phyloP scores from a whole-genome alignment of 2,329 filamentous ascomycete genomes.

The Colletotrichum sp. region DNA sequence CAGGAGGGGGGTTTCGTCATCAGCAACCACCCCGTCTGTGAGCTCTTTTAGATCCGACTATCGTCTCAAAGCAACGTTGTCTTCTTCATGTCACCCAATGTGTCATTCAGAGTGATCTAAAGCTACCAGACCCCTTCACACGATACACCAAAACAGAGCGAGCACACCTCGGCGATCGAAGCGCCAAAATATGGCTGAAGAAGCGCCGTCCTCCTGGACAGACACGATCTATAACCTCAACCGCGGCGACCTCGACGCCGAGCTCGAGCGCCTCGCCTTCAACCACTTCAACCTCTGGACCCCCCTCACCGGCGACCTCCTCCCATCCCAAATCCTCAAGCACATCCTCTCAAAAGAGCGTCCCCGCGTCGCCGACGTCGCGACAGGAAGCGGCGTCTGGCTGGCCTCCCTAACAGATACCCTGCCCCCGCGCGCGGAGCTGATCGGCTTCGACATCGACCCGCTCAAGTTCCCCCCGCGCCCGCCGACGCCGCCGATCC shows the following conservation, averaged over 20 bases:
- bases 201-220: neutral
- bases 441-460: constrained; percentile 26
- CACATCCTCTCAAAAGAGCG: neutral
- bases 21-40: neutral
- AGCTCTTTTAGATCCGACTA: neutral
- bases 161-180: neutral
- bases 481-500: constrained; percentile 4
- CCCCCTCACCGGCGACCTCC: constrained; percentile 5
- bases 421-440: neutral
- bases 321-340: constrained; percentile 1
- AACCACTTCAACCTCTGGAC: constrained; percentile 19
- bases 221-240: constrained; percentile 12
- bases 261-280: constrained; percentile 9
- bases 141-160: neutral
- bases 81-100: neutral
- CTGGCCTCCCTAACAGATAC: constrained; percentile 17
- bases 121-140: neutral
- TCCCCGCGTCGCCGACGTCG: constrained; percentile 24
- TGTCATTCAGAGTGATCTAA: neutral
- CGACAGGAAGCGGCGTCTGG: constrained; percentile 26
- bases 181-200: neutral
- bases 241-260: neutral
- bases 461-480: constrained; percentile 19
- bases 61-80: neutral
- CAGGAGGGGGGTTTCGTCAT: neutral